Conservation (phyloP, 2,329 filamentous ascomycete genomes). For the Beauveria sp. region DNA sequence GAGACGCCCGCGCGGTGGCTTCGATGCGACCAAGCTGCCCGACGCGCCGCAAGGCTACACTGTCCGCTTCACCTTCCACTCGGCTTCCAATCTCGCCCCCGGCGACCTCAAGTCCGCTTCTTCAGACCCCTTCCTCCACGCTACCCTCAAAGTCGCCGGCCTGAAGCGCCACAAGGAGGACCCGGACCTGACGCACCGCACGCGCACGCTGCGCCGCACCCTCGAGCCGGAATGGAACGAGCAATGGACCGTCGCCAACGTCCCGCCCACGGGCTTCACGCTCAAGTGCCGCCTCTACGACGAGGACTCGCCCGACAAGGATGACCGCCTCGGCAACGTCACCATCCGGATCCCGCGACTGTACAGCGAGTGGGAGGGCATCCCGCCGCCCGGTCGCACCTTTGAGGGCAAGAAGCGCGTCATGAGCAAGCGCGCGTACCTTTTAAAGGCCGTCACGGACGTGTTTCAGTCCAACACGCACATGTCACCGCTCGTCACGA, state of each 20-base stretch:
- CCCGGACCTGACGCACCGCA: constrained; percentile 65
- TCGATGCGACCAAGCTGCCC: constrained; percentile 71
- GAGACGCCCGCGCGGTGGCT: constrained; percentile 60
- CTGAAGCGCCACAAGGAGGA: constrained; percentile 79
- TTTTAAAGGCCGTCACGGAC: constrained; percentile 60
- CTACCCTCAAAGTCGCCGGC: constrained; percentile 64
- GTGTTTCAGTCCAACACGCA: constrained; percentile 54
- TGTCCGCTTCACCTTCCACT: constrained; percentile 75
- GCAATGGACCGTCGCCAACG: constrained; percentile 81
- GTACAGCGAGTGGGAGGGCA: constrained; percentile 58
- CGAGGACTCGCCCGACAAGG: constrained; percentile 77
- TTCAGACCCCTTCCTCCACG: constrained; percentile 75
- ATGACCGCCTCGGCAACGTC: constrained; percentile 83
- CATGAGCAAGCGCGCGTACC: constrained; percentile 80
- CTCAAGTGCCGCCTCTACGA: constrained; percentile 85
- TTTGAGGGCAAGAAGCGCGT: constrained; percentile 75
- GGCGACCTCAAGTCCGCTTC: constrained; percentile 71
- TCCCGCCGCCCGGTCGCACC: constrained; percentile 47
- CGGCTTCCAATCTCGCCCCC: constrained; percentile 71
- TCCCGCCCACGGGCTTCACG: constrained; percentile 71
- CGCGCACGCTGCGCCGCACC: constrained; percentile 63
- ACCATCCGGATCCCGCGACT: constrained; percentile 58
- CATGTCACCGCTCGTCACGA: constrained; percentile 60
- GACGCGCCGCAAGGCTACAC: constrained; percentile 71
- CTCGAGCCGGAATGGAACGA: constrained; percentile 75